Evolutionary conservation across 768 basidiomycete species (phyloP), one percentile per base, ranked within the genome.

Genomic region (Fomitopsis pulvina): DNA sequence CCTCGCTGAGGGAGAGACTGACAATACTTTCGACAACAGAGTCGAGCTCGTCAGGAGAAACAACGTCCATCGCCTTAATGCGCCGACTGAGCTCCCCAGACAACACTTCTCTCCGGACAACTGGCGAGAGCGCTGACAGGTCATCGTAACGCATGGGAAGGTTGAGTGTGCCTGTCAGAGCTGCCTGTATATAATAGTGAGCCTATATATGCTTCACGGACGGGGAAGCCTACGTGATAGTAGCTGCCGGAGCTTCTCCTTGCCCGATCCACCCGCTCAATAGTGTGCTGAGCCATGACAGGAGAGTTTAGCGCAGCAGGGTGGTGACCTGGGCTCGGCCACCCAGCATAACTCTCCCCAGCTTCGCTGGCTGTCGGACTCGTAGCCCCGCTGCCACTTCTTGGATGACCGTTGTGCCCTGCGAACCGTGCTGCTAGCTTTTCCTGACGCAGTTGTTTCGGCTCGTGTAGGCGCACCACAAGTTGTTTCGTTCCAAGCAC

Each of bases 71-170:
- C 2, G 70, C 61, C 60, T 80, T 86, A 57, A 92, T 72, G 4
- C 87, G 81, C 51, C 89, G 78, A 59, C 78, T 84, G 24, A 92
- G 71, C 64, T 92, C 91, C 27, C 89, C 91, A 0, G 86, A 83
- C 24, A 93, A 73, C 4, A 92, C 85, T 59, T 91, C 88, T 62
- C 85, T 87, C 56, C 91, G 81, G 11, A 92, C 89, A 18, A 92
- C 91, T 16, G 91, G 89, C 10, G 91, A 91, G 37, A 93, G 70
- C 0, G 81, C 76, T 0, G 88, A 75, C 5, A 92, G 76, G 50
- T 92, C 88, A 55, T 92, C 91, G 52, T 90, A 91, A n/a, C 80
- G 83, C 81, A 91, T 86, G 0, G 90, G 85, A 16, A 92, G 63
- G 61, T 85, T 88, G 32, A 90, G 73, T 0, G 82, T 89, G 14